These are phyloP conservation scores for Silene uniflora DNA, from an alignment of 148 eudicot genomes.

Conservation along the genomic window DNA sequence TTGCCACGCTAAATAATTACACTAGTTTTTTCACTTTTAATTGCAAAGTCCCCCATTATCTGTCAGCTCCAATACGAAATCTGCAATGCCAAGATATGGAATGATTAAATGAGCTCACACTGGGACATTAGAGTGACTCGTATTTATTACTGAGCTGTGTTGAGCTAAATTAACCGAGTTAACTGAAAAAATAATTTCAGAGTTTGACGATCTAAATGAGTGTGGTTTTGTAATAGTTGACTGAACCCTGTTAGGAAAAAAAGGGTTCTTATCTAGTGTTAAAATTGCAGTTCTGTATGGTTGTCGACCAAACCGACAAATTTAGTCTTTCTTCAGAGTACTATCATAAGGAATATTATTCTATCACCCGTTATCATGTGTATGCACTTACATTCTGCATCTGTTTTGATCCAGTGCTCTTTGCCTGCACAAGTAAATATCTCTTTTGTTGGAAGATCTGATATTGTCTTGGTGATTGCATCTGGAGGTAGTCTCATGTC, in stretches of 20 bases:
- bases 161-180: neutral
- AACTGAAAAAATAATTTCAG: neutral
- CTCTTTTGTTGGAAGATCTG: conserved; percentile 14
- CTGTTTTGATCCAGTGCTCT: conserved; percentile 77
- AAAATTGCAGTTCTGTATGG: neutral
- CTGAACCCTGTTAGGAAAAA: neutral
- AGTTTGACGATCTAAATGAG: neutral
- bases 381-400: conserved; percentile 68
- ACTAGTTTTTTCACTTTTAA: conserved; percentile 2
- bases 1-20: neutral
- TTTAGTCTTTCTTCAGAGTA: neutral
- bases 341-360: neutral
- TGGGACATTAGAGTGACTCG: neutral
- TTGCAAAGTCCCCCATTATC: conserved; percentile 18
- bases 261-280: neutral
- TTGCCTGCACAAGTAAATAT: conserved; percentile 19
- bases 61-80: conserved; percentile 49
- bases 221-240: neutral
- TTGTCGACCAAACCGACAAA: neutral
- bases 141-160: neutral
- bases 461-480: conserved; percentile 6
- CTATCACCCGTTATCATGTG: conserved; percentile 8
- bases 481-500: conserved; percentile 23
- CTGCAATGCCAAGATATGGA: conserved; percentile 31
- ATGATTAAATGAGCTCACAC: neutral